These are phyloP conservation scores for Suillus cothurnatus DNA, from an alignment of 768 basidiomycete species.

Conservation along the genomic window DNA sequence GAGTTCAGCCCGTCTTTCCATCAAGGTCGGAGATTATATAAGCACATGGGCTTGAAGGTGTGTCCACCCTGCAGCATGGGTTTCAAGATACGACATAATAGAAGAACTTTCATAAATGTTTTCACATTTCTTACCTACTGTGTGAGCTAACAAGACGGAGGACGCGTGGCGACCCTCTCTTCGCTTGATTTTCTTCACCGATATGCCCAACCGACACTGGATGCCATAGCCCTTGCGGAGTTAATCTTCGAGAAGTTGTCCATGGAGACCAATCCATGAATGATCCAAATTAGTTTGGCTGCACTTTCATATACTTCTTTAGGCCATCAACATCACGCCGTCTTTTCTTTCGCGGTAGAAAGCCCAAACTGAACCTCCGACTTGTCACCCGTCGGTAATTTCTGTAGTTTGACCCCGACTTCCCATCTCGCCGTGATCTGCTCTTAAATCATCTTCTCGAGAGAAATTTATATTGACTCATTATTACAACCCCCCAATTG, in stretches of 20 bases:
- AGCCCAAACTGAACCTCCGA: conserved; percentile 35
- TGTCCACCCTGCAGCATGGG: conserved; percentile 10
- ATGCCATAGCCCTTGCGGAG: conserved; percentile 33
- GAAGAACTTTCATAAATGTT: conserved; percentile 3
- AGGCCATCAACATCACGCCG: conserved; percentile 28
- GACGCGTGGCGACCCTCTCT: conserved; percentile 15
- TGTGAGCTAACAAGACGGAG: conserved; percentile 16
- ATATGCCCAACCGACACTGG: conserved; percentile 19
- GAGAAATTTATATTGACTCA: conserved; percentile 25
- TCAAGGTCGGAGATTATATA: conserved; percentile 35
- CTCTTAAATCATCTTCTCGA: conserved; percentile 31
- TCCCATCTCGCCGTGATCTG: conserved; percentile 19
- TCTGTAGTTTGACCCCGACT: conserved; percentile 29
- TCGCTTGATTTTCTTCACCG: conserved; percentile 33
- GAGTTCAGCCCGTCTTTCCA: conserved; percentile 12
- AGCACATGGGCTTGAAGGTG: conserved; percentile 8
- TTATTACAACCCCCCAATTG: conserved; percentile 18
- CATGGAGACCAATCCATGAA: conserved; percentile 23
- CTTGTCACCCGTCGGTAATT: conserved; percentile 29
- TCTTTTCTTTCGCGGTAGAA: conserved; percentile 25
- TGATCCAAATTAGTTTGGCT: conserved; percentile 1
- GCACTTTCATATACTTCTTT: conserved; percentile 27
- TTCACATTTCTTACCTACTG: conserved; percentile 4
- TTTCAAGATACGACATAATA: conserved; percentile 8
- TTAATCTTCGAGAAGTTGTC: conserved; percentile 34